A percentile compares a stretch with the other conserved stretches of the same genome.
phyloP scores from a whole-genome alignment of 345 rosid genomes.

The Salix exigua region DNA sequence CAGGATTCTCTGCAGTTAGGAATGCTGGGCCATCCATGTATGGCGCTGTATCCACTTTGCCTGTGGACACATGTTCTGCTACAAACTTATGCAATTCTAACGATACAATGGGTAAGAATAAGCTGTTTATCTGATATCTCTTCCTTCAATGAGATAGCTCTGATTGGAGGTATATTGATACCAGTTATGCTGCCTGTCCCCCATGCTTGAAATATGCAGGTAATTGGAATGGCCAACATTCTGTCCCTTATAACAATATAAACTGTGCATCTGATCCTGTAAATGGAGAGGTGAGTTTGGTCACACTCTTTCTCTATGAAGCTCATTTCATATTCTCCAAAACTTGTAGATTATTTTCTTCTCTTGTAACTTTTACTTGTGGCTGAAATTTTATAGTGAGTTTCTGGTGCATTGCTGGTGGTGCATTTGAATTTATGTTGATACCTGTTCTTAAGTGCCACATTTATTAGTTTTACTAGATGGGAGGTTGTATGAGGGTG shows the following conservation, averaged over 20 bases:
- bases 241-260: slow-evolving; percentile 11
- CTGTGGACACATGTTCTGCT: slow-evolving; percentile 8
- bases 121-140: slow-evolving; percentile 3
- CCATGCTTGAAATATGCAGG: slow-evolving; percentile 28
- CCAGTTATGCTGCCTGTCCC: slow-evolving; percentile 8
- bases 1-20: slow-evolving; percentile 37
- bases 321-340: slow-evolving; percentile 4
- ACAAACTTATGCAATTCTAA: slow-evolving; percentile 25
- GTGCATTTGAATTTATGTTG: not conserved
- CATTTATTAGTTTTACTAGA: not conserved
- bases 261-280: slow-evolving; percentile 11
- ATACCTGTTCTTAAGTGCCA: not conserved
- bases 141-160: slow-evolving; percentile 8
- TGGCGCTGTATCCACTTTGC: slow-evolving; percentile 26
- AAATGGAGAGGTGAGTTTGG: slow-evolving; percentile 37
- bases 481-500: not conserved
- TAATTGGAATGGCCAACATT: slow-evolving; percentile 27
- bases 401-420: not conserved
- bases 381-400: not conserved
- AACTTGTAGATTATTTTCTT: not conserved
- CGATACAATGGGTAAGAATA: slow-evolving; percentile 30
- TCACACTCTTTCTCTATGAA: not conserved
- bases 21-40: slow-evolving; percentile 30
- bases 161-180: slow-evolving; percentile 7
- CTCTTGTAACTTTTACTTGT: not conserved